A percentile compares a stretch with the other conserved stretches of the same genome.
These are phyloP conservation scores for Beta corolliflora DNA, from an alignment of 179 eudicot species.

Conservation along the genomic window DNA sequence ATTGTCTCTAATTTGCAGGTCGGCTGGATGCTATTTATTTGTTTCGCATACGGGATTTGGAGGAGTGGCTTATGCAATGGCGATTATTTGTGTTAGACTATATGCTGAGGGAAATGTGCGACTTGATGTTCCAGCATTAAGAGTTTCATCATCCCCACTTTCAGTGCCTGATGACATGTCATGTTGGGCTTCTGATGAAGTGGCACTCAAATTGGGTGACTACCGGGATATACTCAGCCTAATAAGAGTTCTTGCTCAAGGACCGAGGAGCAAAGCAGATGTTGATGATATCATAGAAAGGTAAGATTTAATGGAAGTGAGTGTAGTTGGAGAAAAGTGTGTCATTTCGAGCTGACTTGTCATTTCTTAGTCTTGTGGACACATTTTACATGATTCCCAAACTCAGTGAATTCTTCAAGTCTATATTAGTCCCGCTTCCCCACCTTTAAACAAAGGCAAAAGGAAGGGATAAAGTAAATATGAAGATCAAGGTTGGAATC, in stretches of 20 bases:
- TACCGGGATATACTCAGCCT: constrained; percentile 90
- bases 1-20: constrained; percentile 49
- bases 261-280: constrained; percentile 82
- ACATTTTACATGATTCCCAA: neutral
- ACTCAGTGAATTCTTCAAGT: too few relatives aligned
- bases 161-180: constrained; percentile 23
- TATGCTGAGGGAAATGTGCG: constrained; percentile 60
- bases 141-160: constrained; percentile 29
- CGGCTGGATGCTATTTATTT: constrained; percentile 81
- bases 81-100: constrained; percentile 76
- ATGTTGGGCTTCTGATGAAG: constrained; percentile 53
- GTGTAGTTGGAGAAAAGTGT: neutral
- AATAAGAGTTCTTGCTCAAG: constrained; percentile 78
- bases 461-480: too few relatives aligned
- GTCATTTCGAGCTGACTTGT: neutral
- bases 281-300: constrained; percentile 82
- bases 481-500: too few relatives aligned
- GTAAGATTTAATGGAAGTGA: constrained; percentile 38
- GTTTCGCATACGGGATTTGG: constrained; percentile 98
- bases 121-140: constrained; percentile 32
- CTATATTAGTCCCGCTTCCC: too few relatives aligned
- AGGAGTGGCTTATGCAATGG: constrained; percentile 95
- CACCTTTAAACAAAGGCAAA: too few relatives aligned
- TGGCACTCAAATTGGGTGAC: constrained; percentile 66
- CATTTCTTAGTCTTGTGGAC: neutral